Evolutionary conservation across 768 basidiomycete species (phyloP).

Genomic region (Tylopilus rubrobrunneus): DNA sequence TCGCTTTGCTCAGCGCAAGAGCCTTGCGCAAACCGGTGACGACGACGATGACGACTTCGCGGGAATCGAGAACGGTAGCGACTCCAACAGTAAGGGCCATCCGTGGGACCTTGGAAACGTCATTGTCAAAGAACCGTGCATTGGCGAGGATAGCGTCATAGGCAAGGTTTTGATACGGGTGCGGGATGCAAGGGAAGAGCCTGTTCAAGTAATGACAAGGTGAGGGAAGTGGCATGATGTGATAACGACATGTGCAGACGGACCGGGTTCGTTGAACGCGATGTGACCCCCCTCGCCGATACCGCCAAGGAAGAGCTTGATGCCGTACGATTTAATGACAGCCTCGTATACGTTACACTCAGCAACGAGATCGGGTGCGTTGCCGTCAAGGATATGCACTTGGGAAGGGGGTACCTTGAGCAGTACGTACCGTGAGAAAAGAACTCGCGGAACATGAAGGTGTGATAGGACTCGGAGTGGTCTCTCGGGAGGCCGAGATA

Average conservation of each 20-base stretch:
- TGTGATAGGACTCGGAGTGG: constrained; percentile 86
- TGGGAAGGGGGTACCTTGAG: constrained; percentile 73
- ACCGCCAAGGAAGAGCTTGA: constrained; percentile 91
- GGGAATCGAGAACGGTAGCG: constrained; percentile 76
- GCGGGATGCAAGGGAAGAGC: constrained; percentile 79
- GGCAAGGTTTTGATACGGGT: constrained; percentile 92
- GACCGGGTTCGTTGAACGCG: constrained; percentile 88
- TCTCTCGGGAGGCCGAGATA: constrained; percentile 80
- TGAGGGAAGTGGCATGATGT: background rate
- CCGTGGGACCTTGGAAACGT: constrained; percentile 70
- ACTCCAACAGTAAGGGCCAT: constrained; percentile 93
- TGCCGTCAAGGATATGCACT: constrained; percentile 83
- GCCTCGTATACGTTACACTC: constrained; percentile 83
- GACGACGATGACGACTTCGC: constrained; percentile 83
- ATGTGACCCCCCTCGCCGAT: constrained; percentile 94
- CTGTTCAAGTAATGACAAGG: constrained; percentile 28
- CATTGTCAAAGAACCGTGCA: constrained; percentile 86
- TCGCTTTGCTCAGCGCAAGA: constrained; percentile 81
- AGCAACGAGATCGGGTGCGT: constrained; percentile 66
- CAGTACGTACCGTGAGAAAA: constrained; percentile 71
- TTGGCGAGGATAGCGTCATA: constrained; percentile 92
- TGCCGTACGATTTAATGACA: constrained; percentile 69
- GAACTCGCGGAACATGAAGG: constrained; percentile 92
- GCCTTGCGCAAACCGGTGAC: constrained; percentile 84
- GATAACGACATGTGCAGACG: constrained; percentile 6